These are phyloP conservation scores for Penicillium sp. DNA, from an alignment of 2,329 filamentous ascomycete species.

Conservation along the genomic window DNA sequence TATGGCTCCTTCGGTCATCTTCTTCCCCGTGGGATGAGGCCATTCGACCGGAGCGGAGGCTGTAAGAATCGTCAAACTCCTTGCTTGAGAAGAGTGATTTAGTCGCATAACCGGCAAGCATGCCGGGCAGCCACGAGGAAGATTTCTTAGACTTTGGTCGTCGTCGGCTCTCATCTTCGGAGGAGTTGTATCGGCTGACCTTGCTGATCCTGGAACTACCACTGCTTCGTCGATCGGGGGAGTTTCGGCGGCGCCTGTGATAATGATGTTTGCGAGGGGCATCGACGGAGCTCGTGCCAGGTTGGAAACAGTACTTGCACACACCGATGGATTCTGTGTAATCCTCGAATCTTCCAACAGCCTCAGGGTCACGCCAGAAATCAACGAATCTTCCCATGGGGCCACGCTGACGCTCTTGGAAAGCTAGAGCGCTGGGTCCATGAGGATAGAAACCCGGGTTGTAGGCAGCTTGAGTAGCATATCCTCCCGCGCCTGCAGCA, in stretches of 20 bases:
- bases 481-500: constrained; percentile 36
- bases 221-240: constrained; percentile 46
- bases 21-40: constrained; percentile 29
- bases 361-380: constrained; percentile 63
- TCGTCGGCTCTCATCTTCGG: constrained; percentile 49
- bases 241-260: constrained; percentile 41
- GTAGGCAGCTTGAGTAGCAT: constrained; percentile 37
- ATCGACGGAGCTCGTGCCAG: constrained; percentile 53
- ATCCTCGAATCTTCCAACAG: constrained; percentile 64
- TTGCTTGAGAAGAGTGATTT: constrained; percentile 54
- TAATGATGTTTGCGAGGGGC: constrained; percentile 62
- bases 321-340: constrained; percentile 67
- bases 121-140: constrained; percentile 52
- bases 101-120: constrained; percentile 55
- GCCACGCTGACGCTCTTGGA: constrained; percentile 54
- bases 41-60: constrained; percentile 53
- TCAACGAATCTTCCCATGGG: constrained; percentile 57
- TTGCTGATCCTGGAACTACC: constrained; percentile 54
- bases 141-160: constrained; percentile 45
- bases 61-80: constrained; percentile 61
- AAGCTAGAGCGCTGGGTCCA: constrained; percentile 43
- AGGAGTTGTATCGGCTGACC: constrained; percentile 56
- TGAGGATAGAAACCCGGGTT: constrained; percentile 34
- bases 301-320: constrained; percentile 65
- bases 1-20: constrained; percentile 41